Base-by-base conservation (phyloP, 2,329 filamentous ascomycete genomes). In the Diaporthe sp. region DNA sequence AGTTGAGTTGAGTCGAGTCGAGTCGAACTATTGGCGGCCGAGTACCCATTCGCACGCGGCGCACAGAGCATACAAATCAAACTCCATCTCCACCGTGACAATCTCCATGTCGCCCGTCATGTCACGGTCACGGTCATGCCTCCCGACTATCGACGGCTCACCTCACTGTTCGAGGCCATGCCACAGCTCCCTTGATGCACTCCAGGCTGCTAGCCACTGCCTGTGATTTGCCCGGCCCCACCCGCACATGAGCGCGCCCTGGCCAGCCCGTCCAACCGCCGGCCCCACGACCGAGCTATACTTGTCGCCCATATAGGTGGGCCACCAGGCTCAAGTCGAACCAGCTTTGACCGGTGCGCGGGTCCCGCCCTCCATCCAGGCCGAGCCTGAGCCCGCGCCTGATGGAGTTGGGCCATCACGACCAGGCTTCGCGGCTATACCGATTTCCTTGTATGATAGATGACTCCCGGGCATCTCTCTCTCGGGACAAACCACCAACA, bases 251-350 rank as follows among this genome's bases (percentile, higher is more conserved):
- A 67, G 64, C 45, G 64, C 64, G 64, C 30, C 64, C 22, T 67
- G 64, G 30, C 30, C 69, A 60, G 69, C 54, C 57, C 69, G 69
- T 38, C 69, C 69, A 60, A 60, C 69, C 55, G 28, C 68, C 54
- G 50, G 69, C 69, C 50, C 69, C 69, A 61, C 57, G 69, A 33
- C 55, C 57, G 42, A 72, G 47, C 55, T 64, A 72, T 72, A 64
- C 42, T 45, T 64, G 57, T 55, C 35, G 57, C 55, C 45, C 30
- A 64, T 72, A 72, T 72, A 72, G 70, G 57, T 64, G 57, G 69
- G 57, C 40, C 45, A 61, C n/a, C 42, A n/a, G 3, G 42, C 40
- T 52, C 57, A 50, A 22, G 64, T 67, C 64, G 45, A 67, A 52
- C 64, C 64, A 67, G 64, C 42, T 17, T 52, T 52, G 64, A 67